phyloP scores from a whole-genome alignment of 2,329 filamentous ascomycete species.

The Colletotrichum orbiculare region DNA sequence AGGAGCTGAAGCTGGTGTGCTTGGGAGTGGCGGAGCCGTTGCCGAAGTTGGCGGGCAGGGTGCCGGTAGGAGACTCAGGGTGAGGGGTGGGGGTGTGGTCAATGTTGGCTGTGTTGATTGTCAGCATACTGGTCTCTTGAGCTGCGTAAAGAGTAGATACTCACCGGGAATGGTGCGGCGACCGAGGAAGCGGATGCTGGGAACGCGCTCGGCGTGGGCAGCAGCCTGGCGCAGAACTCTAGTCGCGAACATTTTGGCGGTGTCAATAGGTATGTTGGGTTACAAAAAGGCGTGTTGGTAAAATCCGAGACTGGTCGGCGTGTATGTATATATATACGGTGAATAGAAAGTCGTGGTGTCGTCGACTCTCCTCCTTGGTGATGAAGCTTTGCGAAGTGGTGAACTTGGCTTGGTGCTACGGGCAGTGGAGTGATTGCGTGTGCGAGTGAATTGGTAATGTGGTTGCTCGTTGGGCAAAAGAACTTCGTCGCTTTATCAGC shows the following conservation, averaged over 20 bases:
- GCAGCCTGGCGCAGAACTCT: conserved; percentile 68
- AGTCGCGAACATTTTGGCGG: conserved; percentile 64
- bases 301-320: conserved; percentile 17
- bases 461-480: conserved; percentile 1
- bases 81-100: conserved; percentile 81
- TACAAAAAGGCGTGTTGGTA: neutral
- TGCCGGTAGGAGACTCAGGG: conserved; percentile 74
- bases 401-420: neutral
- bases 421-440: neutral
- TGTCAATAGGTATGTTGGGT: neutral
- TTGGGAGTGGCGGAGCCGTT: conserved; percentile 50
- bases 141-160: conserved; percentile 40
- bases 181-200: conserved; percentile 72
- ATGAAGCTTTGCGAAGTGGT: conserved; percentile 26
- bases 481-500: conserved; percentile 30
- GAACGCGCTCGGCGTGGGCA: conserved; percentile 68
- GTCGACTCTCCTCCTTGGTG: conserved; percentile 34
- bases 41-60: conserved; percentile 68
- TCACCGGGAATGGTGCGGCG: conserved; percentile 69
- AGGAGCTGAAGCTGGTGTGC: conserved; percentile 76
- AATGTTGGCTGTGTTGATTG: conserved; percentile 65
- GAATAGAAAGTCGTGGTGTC: conserved; percentile 4
- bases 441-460: neutral
- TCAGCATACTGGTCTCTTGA: conserved; percentile 37
- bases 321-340: neutral